These are phyloP conservation scores for Solanum arcanum DNA, from an alignment of 257 asterid species.

Conservation along the genomic window DNA sequence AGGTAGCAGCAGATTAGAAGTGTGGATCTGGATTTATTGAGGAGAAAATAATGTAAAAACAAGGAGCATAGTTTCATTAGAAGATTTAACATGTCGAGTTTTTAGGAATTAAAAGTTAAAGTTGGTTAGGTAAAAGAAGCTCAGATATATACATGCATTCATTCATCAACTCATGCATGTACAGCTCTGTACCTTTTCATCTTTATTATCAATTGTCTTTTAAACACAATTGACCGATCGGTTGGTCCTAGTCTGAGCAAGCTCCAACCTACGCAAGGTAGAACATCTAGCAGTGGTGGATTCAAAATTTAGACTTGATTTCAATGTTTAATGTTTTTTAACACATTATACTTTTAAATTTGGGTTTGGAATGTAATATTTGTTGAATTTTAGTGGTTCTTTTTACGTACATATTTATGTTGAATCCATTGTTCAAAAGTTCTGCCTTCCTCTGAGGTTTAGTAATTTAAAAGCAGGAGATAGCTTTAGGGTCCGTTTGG, in stretches of 20 bases:
- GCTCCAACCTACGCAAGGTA: not conserved
- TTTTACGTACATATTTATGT: not conserved
- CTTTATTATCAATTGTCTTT: not conserved
- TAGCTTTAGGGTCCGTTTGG: too few relatives aligned
- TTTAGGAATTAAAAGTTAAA: not conserved
- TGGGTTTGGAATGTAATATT: not conserved
- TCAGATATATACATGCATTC: not conserved
- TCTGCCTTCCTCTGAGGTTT: not conserved
- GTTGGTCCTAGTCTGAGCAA: not conserved
- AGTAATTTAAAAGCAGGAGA: not conserved
- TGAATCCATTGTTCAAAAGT: not conserved
- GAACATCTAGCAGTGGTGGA: too few relatives aligned
- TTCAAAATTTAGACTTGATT: not conserved
- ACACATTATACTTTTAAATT: not conserved
- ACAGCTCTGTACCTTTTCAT: not conserved
- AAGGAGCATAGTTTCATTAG: not conserved
- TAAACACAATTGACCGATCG: not conserved
- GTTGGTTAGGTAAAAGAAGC: not conserved
- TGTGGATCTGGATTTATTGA: not conserved
- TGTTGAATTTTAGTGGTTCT: not conserved
- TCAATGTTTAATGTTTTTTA: not conserved
- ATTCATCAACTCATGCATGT: not conserved
- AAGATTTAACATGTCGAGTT: not conserved
- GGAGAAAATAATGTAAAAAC: not conserved
- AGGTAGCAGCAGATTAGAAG: not conserved